Evolutionary conservation across 176 grass and related monocot species (phyloP), one percentile per base, ranked within the genome.

Genomic region (Raddia guianensis): DNA sequence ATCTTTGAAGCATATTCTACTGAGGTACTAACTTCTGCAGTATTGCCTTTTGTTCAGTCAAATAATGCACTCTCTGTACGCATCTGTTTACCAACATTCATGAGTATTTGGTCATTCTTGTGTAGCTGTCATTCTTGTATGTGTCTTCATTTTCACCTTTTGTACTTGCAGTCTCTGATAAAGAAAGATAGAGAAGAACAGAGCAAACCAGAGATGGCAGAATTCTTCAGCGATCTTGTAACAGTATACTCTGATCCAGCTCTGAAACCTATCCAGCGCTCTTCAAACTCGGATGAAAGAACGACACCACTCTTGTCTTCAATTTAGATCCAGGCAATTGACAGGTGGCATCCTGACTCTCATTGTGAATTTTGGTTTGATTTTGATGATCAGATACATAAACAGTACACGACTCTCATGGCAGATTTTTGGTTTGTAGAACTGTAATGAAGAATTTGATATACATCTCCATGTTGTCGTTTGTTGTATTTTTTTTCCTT

Each of bases 121-220:
- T 75, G 34, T 51, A 5, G 33, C 45, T 65, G 15, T 35, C 12
- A 27, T 82, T 71, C 9, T 59, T 66, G 42, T 43, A 81, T n/a
- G 2, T 65, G 7, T 66, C 58, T 16, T 82, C 50, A 60, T 14
- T 12, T 42, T 73, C 5, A 72, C 6, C 43, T 80, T n/a, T 80
- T 75, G 78, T 69, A 10, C 47, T 64, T 88, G 81, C 73, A 96
- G 97, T 85, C 97, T 66, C 77, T 99, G 86, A 86, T 93, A 80
- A 95, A 93, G 69, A 99, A 99, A 80, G 97, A 99, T 58, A 91
- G 80, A 88, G 90, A 87, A 78, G 91, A 95, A 49, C 81, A 84
- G 56, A 85, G 82, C 42, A 88, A 91, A 63, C 90, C 90, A 51
- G 82, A 90, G 45, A 99, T 87, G 90, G 4, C 37, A 32, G 93